Evolutionary conservation across 2,329 filamentous ascomycete genomes (phyloP), one percentile per base, ranked within the genome.

Genomic region (Colletotrichum phormii): DNA sequence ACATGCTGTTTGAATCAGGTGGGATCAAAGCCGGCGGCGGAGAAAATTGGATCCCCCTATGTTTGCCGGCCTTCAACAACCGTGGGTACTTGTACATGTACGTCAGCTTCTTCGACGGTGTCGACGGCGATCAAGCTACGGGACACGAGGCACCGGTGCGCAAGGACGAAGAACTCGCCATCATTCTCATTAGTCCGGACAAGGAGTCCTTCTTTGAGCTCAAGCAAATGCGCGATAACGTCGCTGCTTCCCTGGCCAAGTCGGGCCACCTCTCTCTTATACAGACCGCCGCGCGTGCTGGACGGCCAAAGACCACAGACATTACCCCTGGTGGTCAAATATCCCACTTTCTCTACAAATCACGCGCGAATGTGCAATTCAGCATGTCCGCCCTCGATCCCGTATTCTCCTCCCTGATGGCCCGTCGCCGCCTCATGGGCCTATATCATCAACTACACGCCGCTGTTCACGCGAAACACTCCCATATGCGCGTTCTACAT

Each of bases 51-150:
- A 96, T 98, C 60, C 97, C 97, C 0, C 88, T 99, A 7, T 99
- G 97, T 78, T 88, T 99, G 3, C 97, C 97, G 0, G 96, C 95
- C 5, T 99, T 99, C 85, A 99, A 99, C 84, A 98, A 95, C 81
- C 94, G 92, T 64, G 97, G 97, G 31, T 99, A 97, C 80, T 88
- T 99, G 1, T 98, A 99, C 85, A 98, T 99, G 95, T 99, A 98
- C 79, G 97, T 99, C 80, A 98, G 94, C 85, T 99, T 98, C 81
- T 89, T 99, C 74, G 91, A 94, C 76, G 86, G 90, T 49, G 85
- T 87, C 55, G 82, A 86, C 29, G 85, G 84, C 82, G 73, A 77
- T 64, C 75, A 85, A 74, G 76, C 80, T 37, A 80, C 84, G 46
- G 33, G 54, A 22, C 57, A 59, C 22, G 82, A 83, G 72, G 74